Evolutionary conservation across 805 yeast species (phyloP), one percentile per base, ranked within the genome.

Genomic region (Komagataella ulmi): DNA sequence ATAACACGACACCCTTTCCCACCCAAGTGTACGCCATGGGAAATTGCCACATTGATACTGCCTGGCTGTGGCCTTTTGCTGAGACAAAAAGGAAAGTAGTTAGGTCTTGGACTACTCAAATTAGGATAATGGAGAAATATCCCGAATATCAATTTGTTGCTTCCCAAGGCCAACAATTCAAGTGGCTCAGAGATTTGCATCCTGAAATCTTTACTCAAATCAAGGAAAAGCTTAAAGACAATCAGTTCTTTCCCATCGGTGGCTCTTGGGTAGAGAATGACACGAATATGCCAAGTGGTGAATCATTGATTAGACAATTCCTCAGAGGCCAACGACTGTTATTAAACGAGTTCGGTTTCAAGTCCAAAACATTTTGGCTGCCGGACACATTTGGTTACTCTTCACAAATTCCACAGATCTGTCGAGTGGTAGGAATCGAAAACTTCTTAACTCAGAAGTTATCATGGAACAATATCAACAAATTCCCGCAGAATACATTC

Each of bases 61-160:
- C 98, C 14, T 91, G 99, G 99, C 73, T 89, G 53, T 91, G 99
- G 99, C 98, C 97, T n/a, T 91, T 85, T 72, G 97, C 96, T 2
- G 97, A 93, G 64, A 88, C 98, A 1, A 83, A 86, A 59, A 78
- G 98, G 50, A 91, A 91, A 63, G 80, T 91, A 52, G 96, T 90
- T 2, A 76, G 99, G 57, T 88, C 96, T 5, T 91, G 98, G 98
- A 83, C 96, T 0, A 80, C 96, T 7, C 99, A 91, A 69, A 71
- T 91, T 50, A 83, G 88, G 51, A 67, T 93, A 49, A 79, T 93
- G 61, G 91, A 88, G 51, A 74, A 80, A 58, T 91, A 88, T 58
- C 97, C 98, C 0, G 99, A 93, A 69, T 90, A 88, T 63, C 81
- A 82, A 19, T 91, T 91, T 68, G 97, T 83, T 17, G 97, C 98